Evolutionary conservation across 345 rosid species (phyloP), one percentile per base, ranked within the genome.

Genomic region (Crucihimalaya himalaica): DNA sequence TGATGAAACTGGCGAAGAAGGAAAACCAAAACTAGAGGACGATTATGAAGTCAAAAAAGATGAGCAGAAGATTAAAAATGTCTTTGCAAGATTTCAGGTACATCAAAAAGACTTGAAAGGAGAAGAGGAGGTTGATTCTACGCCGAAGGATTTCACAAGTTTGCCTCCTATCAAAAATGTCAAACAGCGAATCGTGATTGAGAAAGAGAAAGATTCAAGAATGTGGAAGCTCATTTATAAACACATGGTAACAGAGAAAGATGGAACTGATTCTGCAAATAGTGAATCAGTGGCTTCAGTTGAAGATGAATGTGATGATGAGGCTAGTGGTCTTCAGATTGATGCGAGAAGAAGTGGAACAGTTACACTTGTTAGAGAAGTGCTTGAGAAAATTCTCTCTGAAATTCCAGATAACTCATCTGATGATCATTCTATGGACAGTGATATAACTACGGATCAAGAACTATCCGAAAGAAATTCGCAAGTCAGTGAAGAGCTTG

Each of bases 181-280:
- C 62, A 52, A 75, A 35, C 46, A 46, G 29, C 42, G 76, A 66
- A 70, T 78, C 5, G 71, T 79, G 40, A 63, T 50, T 71, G 91
- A 81, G 81, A 83, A 84, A 76, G 86, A 73, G 59, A 87, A 82
- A 69, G 82, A 82, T 58, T 75, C 68, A 18, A 81, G 82, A 52
- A 46, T 95, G 73, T 95, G 99, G 98, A 64, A 79, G 73, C 72
- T 92, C 67, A 81, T 95, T 68, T 87, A 92, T 72, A 86, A 75
- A 79, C 87, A 88, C 61, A 86, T 95, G 96, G 96, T 71, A 69
- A 79, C 93, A 55, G 88, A 84, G 61, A 86, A 80, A 65, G 83
- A 74, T 63, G 86, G 79, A 63, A 78, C 62, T 43, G 84, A 79
- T 55, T 66, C 66, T 51, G 78, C 20, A 68, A 56, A 72, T 72